Evolutionary conservation across 2,329 filamentous ascomycete species (phyloP).

Genomic region (Calonectria pseudoreteaudii): DNA sequence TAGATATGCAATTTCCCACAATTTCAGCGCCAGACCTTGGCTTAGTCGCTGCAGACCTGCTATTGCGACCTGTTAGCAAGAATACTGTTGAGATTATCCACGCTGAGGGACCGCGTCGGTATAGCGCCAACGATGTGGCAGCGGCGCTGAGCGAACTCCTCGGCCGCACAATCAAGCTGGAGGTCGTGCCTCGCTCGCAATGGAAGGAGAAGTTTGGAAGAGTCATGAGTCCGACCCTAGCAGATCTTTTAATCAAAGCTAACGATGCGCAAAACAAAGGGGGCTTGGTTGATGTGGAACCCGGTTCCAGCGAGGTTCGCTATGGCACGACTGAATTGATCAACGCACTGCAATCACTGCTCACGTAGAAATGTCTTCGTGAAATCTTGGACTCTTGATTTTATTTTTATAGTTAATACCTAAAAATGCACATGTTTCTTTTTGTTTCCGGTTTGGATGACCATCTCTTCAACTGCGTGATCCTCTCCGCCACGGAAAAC

Average conservation of each 20-base stretch:
- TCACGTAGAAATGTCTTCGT: neutral
- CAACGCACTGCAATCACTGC: neutral
- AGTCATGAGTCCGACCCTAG: neutral
- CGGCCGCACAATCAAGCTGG: neutral
- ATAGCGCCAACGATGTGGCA: neutral
- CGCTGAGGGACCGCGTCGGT: neutral
- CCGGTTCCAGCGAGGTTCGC: neutral
- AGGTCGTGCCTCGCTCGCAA: neutral
- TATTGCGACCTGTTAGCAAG: neutral
- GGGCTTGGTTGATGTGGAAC: neutral
- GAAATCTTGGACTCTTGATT: neutral
- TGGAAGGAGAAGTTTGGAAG: neutral
- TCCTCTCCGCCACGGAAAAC: no score
- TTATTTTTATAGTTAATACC: neutral
- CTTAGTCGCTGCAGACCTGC: neutral
- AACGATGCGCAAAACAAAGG: constrained; percentile 2
- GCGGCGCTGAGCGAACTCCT: neutral
- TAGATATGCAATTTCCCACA: neutral
- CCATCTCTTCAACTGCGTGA: neutral
- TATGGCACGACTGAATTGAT: neutral
- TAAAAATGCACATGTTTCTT: neutral
- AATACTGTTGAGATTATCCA: neutral
- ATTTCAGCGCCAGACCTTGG: neutral
- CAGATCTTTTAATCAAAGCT: neutral
- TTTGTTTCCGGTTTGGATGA: neutral